phyloP scores from a whole-genome alignment of 163 green algal genomes.

The Chlamydomonas reinhardtii region DNA sequence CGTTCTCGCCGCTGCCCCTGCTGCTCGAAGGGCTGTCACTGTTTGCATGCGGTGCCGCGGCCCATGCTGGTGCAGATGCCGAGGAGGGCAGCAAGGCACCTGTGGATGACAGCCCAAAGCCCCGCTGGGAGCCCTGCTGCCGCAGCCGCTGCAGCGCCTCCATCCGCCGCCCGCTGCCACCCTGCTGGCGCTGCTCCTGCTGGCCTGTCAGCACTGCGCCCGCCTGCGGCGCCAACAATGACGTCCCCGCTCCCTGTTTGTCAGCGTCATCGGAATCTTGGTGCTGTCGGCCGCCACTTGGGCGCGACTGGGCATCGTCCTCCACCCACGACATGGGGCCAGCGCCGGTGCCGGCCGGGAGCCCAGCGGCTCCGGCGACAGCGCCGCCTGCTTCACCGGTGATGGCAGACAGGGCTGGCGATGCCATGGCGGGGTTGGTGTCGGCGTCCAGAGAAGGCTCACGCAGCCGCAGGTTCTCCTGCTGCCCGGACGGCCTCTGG shows the following conservation, averaged over 20 bases:
- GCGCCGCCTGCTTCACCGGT: background rate
- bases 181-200: background rate
- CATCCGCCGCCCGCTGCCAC: background rate
- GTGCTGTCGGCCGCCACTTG: too few relatives aligned
- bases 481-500: too few relatives aligned
- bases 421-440: constrained; percentile 39
- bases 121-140: constrained; percentile 17
- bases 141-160: constrained; percentile 26
- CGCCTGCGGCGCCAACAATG: background rate
- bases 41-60: background rate
- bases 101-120: background rate
- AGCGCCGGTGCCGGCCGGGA: too few relatives aligned
- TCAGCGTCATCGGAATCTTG: too few relatives aligned
- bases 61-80: background rate
- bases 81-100: background rate
- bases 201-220: background rate
- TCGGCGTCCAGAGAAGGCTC: constrained; percentile 35
- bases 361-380: too few relatives aligned
- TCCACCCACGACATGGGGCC: too few relatives aligned
- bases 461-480: background rate
- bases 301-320: too few relatives aligned
- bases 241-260: too few relatives aligned
- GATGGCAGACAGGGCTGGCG: background rate
- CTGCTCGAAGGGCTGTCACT: too few relatives aligned
- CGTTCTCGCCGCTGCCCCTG: too few relatives aligned